Base-by-base conservation (phyloP, 805 yeast species). In the Ogataea wickerhamii region DNA sequence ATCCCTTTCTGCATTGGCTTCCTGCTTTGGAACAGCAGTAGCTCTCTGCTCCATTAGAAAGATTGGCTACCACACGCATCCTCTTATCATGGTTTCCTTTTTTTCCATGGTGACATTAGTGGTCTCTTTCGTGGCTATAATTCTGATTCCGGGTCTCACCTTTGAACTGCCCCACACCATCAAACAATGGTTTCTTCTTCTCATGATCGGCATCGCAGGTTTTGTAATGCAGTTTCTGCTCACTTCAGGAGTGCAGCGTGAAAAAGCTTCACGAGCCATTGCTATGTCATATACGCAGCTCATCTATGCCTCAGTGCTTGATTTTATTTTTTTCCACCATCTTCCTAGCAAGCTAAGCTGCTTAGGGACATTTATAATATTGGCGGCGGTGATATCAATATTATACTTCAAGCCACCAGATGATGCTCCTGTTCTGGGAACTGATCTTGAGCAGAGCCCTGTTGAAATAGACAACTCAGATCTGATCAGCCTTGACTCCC, bases 201-300 rank as follows among this genome's bases (percentile, higher is more conserved):
- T 63, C 1, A 55, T 71, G 17, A 70, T 87, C 41, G 95, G 96
- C 2, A 44, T 82, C 2, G 71, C 84, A 37, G 97, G 97, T 0
- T 89, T 88, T 60, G 62, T 79, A 43, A 83, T 82, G 80, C 96
- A 89, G 58, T 80, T 79, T 52, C 64, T 81, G 25, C 61, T 85
- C 33, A 85, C 96, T 0, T 78, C 86, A 6, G 96, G 96, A 1
- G 73, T 88, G 35, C 95, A 87, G 57, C 68, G 86, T 38, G 95
- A 85, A 45, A 72, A 70, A 43, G 94, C 96, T 0, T 78, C 87
- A 4, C 71, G 84, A 40, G 86, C 88, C 0, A 71, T 89, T 10
- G 70, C 85, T 43, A 80, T 87, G 77, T 64, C 74, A 2, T 89
- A 89, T 56, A 71, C 88, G 2, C 86, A 81, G 53, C 72, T 88